Conservation (phyloP, 2,329 filamentous ascomycete species). For the Chaetomiaceae sp. region DNA sequence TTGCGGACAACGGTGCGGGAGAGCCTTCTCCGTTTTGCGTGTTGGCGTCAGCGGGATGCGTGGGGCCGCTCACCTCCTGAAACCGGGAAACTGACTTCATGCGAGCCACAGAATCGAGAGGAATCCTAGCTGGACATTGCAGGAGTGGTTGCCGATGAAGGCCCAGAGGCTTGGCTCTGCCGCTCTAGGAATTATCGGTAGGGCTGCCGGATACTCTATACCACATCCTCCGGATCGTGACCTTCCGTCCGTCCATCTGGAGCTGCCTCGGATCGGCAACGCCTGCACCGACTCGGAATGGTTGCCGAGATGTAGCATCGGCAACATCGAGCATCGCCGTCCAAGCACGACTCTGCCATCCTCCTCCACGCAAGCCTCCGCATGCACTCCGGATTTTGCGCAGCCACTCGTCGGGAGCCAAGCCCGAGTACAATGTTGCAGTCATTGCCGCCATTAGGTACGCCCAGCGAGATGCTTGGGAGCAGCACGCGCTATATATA, state of each 20-base stretch:
- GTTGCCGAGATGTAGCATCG: constrained; percentile 20
- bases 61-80: not conserved
- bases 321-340: constrained; percentile 3
- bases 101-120: not conserved
- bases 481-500: too few species aligned
- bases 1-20: not conserved
- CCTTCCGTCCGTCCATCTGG: constrained; percentile 11
- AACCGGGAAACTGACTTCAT: not conserved
- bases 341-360: not conserved
- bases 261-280: constrained; percentile 1
- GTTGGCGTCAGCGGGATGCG: not conserved
- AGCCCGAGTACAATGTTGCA: not conserved
- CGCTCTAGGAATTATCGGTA: constrained; percentile 21
- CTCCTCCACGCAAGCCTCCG: not conserved
- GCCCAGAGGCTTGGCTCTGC: constrained; percentile 23
- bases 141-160: not conserved
- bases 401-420: not conserved
- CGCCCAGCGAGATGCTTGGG: too few species aligned
- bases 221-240: constrained; percentile 13
- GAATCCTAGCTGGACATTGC: not conserved
- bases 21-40: not conserved
- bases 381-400: constrained; percentile 6
- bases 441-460: too few species aligned
- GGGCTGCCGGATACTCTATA: constrained; percentile 15
- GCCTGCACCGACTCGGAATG: constrained; percentile 14